Conservation (phyloP, 495 filamentous ascomycete species). For the Penicillium desertorum region DNA sequence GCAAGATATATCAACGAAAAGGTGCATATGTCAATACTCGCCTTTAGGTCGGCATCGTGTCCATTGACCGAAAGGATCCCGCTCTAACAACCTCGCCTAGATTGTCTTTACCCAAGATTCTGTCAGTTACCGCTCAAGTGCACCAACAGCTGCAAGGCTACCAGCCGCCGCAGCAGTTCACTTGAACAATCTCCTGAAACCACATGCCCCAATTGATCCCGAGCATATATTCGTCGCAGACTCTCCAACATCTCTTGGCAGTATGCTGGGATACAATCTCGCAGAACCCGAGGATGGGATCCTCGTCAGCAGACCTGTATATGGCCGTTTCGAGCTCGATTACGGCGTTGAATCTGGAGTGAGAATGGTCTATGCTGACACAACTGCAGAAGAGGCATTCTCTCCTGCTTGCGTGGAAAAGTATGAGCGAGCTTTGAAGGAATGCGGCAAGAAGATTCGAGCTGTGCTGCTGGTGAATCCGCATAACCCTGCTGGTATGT, state of each 20-base stretch:
- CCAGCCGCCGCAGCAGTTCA: conserved; percentile 35
- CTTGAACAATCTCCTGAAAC: conserved; percentile 39
- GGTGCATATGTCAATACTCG: conserved; percentile 11
- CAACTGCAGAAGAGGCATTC: conserved; percentile 32
- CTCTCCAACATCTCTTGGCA: conserved; percentile 38
- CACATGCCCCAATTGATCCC: conserved; percentile 33
- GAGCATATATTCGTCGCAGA: conserved; percentile 37
- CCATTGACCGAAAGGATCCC: background rate
- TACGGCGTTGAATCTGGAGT: conserved; percentile 39
- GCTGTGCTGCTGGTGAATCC: conserved; percentile 37
- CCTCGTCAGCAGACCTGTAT: conserved; percentile 42
- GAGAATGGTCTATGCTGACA: conserved; percentile 39
- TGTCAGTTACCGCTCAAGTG: conserved; percentile 33
- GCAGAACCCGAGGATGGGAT: conserved; percentile 47
- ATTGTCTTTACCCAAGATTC: conserved; percentile 31
- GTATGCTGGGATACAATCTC: conserved; percentile 42
- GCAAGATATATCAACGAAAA: conserved; percentile 37
- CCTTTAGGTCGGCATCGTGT: background rate
- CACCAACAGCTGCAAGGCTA: conserved; percentile 30
- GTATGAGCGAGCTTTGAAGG: conserved; percentile 31
- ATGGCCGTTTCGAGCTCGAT: conserved; percentile 43
- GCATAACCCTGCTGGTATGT: conserved; percentile 47
- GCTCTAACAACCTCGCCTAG: conserved; percentile 13
- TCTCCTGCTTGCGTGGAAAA: conserved; percentile 27
- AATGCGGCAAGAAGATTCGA: conserved; percentile 22